These are phyloP conservation scores for Plasmodium coatneyi DNA, from an alignment of 169 alveolate species.

Conservation along the genomic window DNA sequence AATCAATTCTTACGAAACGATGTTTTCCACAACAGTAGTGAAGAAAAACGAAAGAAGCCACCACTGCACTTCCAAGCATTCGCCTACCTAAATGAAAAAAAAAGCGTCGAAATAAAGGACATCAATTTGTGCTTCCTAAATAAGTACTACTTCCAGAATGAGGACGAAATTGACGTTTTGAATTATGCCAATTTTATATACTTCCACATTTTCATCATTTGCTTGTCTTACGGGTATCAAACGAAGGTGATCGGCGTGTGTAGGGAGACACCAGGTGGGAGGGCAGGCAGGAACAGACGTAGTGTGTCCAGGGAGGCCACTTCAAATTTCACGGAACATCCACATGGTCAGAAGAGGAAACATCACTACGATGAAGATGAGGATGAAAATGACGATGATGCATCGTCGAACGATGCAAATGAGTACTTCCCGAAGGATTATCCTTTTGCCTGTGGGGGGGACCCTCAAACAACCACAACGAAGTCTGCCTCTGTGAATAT, in stretches of 20 bases:
- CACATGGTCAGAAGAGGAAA: not conserved
- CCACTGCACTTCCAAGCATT: constrained; percentile 36
- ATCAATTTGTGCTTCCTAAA: constrained; percentile 45
- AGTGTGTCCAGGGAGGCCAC: not conserved
- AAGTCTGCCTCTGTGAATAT: constrained; percentile 54
- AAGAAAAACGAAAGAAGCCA: not conserved
- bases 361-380: not conserved
- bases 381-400: not conserved
- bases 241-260: constrained; percentile 71
- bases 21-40: not conserved
- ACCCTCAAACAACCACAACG: not conserved
- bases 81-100: constrained; percentile 24
- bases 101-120: constrained; percentile 45
- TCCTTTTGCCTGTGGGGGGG: not conserved
- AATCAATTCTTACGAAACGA: not conserved
- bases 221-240: constrained; percentile 43
- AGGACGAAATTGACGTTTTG: constrained; percentile 66
- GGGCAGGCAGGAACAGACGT: not conserved
- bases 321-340: not conserved
- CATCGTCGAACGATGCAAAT: not conserved
- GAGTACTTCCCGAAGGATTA: not conserved
- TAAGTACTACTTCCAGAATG: constrained; percentile 57
- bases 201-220: constrained; percentile 62
- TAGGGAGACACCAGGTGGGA: not conserved
- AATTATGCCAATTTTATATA: constrained; percentile 62